Evolutionary conservation across 768 basidiomycete species (phyloP).

Genomic region (Lentinula sp.): DNA sequence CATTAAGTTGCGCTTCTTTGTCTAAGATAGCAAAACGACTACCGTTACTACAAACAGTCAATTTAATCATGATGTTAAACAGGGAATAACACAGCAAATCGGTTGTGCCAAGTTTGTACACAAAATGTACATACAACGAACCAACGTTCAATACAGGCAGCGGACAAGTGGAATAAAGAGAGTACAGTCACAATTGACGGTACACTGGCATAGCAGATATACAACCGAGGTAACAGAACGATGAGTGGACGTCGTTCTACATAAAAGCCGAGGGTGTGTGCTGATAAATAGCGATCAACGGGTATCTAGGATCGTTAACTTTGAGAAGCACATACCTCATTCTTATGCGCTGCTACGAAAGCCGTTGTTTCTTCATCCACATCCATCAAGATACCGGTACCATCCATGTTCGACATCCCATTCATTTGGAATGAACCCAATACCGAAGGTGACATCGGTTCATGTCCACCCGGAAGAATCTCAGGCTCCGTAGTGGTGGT

Average conservation of each 20-base stretch:
- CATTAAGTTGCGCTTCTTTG: too few relatives aligned
- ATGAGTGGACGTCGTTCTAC: not conserved
- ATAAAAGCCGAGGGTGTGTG: not conserved
- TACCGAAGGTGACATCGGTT: conserved; percentile 3
- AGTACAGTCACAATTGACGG: not conserved
- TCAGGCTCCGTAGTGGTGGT: conserved; percentile 17
- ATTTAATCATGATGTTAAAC: not conserved
- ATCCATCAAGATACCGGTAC: not conserved
- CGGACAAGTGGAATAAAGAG: not conserved
- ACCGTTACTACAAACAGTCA: not conserved
- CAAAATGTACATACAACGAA: not conserved
- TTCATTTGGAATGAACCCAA: conserved; percentile 1
- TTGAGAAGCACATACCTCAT: not conserved
- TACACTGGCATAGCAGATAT: too few relatives aligned
- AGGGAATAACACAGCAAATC: not conserved
- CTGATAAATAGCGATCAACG: not conserved
- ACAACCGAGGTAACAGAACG: too few relatives aligned
- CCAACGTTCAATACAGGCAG: too few relatives aligned
- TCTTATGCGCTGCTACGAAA: not conserved
- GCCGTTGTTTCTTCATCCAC: conserved; percentile 16
- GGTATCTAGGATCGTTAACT: not conserved
- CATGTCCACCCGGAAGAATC: conserved; percentile 8
- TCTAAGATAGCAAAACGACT: too few relatives aligned
- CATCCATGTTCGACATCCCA: not conserved
- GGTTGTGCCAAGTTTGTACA: not conserved